A percentile compares a stretch with the other conserved stretches of the same genome.
These are phyloP conservation scores for Cyclocybe cylindracea DNA, from an alignment of 768 basidiomycete genomes.

Conservation along the genomic window DNA sequence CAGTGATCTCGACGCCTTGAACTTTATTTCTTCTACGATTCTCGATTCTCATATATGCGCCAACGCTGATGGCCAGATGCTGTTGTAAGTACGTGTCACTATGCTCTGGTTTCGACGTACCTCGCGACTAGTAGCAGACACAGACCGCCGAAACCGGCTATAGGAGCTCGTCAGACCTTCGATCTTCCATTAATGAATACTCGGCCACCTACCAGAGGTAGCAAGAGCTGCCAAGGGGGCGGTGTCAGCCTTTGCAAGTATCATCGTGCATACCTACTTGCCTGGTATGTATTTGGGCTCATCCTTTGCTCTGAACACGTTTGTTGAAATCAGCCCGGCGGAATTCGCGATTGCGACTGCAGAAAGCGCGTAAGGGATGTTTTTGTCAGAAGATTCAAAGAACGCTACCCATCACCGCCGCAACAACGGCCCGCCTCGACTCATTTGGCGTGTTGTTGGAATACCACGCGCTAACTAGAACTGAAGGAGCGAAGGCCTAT, in stretches of 20 bases:
- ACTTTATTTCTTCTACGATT: conserved; percentile 43
- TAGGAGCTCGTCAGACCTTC: not conserved
- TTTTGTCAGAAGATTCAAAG: not conserved
- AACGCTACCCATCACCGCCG: conserved; percentile 47
- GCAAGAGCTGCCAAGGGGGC: conserved; percentile 33
- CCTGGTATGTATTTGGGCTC: conserved; percentile 51
- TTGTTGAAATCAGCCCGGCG: conserved; percentile 50
- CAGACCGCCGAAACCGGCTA: conserved; percentile 48
- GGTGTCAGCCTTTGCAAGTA: not conserved
- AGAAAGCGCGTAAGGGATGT: not conserved
- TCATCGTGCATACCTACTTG: conserved; percentile 10
- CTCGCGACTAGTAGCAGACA: conserved; percentile 43
- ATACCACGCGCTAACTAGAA: conserved; percentile 44
- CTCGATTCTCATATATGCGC: conserved; percentile 51
- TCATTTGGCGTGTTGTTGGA: conserved; percentile 53
- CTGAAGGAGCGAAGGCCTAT: conserved; percentile 49
- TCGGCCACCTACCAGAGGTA: conserved; percentile 36
- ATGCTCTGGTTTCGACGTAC: conserved; percentile 19
- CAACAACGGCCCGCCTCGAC: conserved; percentile 48
- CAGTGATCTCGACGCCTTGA: conserved; percentile 40
- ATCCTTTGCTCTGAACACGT: conserved; percentile 51
- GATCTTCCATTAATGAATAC: too few species aligned
- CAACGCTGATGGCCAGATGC: conserved; percentile 26
- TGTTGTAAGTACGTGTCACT: conserved; percentile 5
- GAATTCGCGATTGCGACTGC: conserved; percentile 49